phyloP scores from a whole-genome alignment of 805 yeast species.

The Metschnikowia reukaufii region DNA sequence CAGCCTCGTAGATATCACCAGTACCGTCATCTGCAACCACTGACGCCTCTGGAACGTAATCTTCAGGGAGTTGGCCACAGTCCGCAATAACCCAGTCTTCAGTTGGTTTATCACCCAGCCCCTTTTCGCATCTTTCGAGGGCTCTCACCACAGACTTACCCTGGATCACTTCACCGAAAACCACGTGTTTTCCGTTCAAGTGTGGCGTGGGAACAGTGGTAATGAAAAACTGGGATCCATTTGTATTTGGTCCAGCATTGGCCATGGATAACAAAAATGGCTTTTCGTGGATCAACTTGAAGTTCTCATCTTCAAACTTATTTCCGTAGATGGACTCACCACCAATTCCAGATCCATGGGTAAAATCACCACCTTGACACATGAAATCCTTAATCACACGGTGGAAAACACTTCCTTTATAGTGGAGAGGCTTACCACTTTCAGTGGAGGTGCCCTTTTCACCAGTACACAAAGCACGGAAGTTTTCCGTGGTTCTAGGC shows the following conservation, averaged over 20 bases:
- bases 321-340: slow-evolving; percentile 86
- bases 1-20: slow-evolving; percentile 80
- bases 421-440: slow-evolving; percentile 65
- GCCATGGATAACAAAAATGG: slow-evolving; percentile 95
- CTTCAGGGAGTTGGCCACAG: slow-evolving; percentile 74
- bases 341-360: slow-evolving; percentile 83
- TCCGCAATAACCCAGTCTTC: slow-evolving; percentile 69
- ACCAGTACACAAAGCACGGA: slow-evolving; percentile 86
- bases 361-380: slow-evolving; percentile 90
- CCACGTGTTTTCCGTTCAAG: slow-evolving; percentile 94
- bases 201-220: slow-evolving; percentile 86
- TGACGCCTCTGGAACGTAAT: slow-evolving; percentile 50
- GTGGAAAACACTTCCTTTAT: slow-evolving; percentile 89
- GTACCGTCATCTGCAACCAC: slow-evolving; percentile 66
- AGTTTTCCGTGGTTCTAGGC: slow-evolving; percentile 88
- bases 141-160: slow-evolving; percentile 81
- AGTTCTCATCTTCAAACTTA: slow-evolving; percentile 88
- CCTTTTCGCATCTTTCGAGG: slow-evolving; percentile 71
- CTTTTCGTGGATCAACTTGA: slow-evolving; percentile 69
- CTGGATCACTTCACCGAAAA: slow-evolving; percentile 81
- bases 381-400: slow-evolving; percentile 85
- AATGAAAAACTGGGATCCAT: slow-evolving; percentile 96
- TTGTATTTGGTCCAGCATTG: slow-evolving; percentile 97
- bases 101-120: slow-evolving; percentile 66
- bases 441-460: slow-evolving; percentile 63